Base-by-base conservation (phyloP, 2,329 filamentous ascomycete genomes). In the Scytalidium lignicola region DNA sequence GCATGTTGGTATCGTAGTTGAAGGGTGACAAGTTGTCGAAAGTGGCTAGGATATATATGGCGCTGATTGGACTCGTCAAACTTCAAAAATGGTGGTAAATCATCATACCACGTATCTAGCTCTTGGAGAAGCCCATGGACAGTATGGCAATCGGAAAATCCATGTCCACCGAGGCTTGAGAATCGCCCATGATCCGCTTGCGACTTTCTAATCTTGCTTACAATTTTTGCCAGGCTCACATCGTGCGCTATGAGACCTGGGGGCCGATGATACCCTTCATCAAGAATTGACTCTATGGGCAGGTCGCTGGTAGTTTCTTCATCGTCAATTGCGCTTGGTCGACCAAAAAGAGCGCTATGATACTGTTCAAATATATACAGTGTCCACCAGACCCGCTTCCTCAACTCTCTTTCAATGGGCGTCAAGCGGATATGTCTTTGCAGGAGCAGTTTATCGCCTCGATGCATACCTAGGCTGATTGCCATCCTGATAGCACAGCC, bases 321-420 rank as follows among this genome's bases (percentile, higher is more conserved):
- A 17, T 37, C 32, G 15, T 37, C 32, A n/a, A 37, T 37, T 4
- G 32, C 7, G n/a, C 6, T 9, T 4, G 68, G 68, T 1, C 67
- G 63, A 8, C 69, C 68, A 9, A 71, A 60, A 29, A 68, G 63
- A 61, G 70, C 66, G 42, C 59, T 60, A 15, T 58, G 60, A 39
- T 68, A 68, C 46, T 58, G 65, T 48, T 76, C 73, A 26, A 74
- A 58, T 3, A 62, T 59, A 52, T 71, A 74, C 3, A 75, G 48
- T 0, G 58, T 61, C 72, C 72, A 74, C 73, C 73, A 75, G n/a
- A 75, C 41, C 1, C 71, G 65, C 50, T 67, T 72, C 3, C 71
- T 65, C 48, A 72, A 50, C 50, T 74, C 71, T 41, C 60, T 55
- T 46, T 69, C 51, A 2, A 46, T 28, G 17, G 49, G 41, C n/a